Conservation (phyloP, 2,329 filamentous ascomycete genomes). For the Ceratocystis smalleyi region DNA sequence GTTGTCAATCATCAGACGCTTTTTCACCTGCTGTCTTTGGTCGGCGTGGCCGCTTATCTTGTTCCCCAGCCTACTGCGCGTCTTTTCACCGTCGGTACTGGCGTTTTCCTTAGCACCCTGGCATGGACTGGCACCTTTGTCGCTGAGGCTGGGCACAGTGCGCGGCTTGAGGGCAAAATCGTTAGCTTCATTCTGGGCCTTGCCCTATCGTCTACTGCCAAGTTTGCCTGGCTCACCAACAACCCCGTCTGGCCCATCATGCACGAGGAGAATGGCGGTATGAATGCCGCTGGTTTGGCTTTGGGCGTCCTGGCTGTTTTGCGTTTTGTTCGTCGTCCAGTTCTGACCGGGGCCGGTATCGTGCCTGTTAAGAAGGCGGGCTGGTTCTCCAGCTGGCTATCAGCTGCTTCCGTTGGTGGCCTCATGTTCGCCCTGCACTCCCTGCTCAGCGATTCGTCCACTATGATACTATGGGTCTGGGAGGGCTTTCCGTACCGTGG, state of each 20-base stretch:
- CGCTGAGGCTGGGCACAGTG: conserved; percentile 57
- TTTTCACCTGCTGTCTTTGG: conserved; percentile 61
- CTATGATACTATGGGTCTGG: conserved; percentile 98
- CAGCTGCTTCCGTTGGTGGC: conserved; percentile 65
- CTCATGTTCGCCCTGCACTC: conserved; percentile 84
- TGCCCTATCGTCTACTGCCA: conserved; percentile 70
- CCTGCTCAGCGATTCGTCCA: conserved; percentile 88
- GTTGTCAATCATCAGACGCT: conserved; percentile 53
- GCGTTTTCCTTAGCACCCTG: conserved; percentile 63
- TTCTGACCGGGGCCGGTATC: conserved; percentile 29
- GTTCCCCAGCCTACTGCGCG: conserved; percentile 57
- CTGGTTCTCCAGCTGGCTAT: conserved; percentile 33
- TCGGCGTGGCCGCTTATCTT: conserved; percentile 65
- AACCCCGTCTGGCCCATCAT: conserved; percentile 96
- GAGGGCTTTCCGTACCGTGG: conserved; percentile 85
- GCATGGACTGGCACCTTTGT: conserved; percentile 73
- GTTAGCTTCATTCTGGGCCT: conserved; percentile 69
- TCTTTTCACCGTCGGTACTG: conserved; percentile 67
- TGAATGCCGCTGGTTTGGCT: conserved; percentile 69
- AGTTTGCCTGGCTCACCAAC: conserved; percentile 87
- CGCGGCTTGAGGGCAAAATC: conserved; percentile 65
- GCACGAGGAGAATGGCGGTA: conserved; percentile 76
- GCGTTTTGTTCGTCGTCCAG: conserved; percentile 54
- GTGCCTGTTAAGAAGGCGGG: conserved; percentile 37
- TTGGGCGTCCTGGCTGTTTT: conserved; percentile 62